These are phyloP conservation scores for Pestalotiopsis fici DNA, from an alignment of 2,329 filamentous ascomycete species.

Conservation along the genomic window DNA sequence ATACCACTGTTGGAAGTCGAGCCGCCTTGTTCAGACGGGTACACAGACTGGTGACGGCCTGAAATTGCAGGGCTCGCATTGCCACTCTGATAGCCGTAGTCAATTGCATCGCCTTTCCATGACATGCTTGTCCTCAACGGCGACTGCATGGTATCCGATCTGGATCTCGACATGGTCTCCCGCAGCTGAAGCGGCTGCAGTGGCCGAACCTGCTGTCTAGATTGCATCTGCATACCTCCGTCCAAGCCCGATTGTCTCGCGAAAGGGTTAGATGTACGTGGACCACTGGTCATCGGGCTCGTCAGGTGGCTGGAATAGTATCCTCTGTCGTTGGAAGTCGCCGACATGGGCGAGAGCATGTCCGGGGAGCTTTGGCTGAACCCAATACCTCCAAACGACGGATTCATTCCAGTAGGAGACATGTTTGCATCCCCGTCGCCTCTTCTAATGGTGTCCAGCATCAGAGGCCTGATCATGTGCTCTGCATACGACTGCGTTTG, in stretches of 20 bases:
- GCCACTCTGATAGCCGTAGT: constrained; percentile 54
- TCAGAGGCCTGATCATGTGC: constrained; percentile 67
- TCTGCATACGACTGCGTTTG: constrained; percentile 52
- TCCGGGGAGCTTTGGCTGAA: constrained; percentile 59
- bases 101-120: constrained; percentile 62
- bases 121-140: constrained; percentile 62
- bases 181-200: constrained; percentile 60
- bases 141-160: constrained; percentile 60
- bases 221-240: constrained; percentile 44
- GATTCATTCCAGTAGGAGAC: constrained; percentile 67
- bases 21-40: constrained; percentile 49
- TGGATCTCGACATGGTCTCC: constrained; percentile 57
- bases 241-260: constrained; percentile 50
- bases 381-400: constrained; percentile 66
- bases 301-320: constrained; percentile 51
- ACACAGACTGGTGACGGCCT: constrained; percentile 52
- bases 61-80: constrained; percentile 47
- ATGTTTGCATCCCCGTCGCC: constrained; percentile 65
- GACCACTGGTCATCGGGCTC: constrained; percentile 46
- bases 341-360: constrained; percentile 58
- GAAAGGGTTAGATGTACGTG: constrained; percentile 54
- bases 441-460: constrained; percentile 68
- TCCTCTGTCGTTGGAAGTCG: constrained; percentile 56
- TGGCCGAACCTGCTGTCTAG: constrained; percentile 48
- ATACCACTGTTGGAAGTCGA: constrained; percentile 40